These are phyloP conservation scores for Carex myosuroides DNA, from an alignment of 176 grass and related monocot species.

Conservation along the genomic window DNA sequence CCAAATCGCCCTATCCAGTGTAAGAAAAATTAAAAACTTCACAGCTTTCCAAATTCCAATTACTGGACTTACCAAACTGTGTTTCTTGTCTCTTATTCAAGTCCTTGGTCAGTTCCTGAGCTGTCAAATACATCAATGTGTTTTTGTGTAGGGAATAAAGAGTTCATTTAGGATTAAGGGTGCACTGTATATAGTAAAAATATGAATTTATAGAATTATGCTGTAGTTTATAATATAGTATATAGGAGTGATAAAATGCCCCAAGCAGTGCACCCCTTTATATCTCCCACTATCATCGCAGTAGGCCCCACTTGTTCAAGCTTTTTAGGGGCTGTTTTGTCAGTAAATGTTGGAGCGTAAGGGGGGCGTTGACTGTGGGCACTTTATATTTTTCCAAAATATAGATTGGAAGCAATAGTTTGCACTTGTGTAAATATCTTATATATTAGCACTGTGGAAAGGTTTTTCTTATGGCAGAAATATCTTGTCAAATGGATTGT, in stretches of 20 bases:
- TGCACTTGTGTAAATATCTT: background rate
- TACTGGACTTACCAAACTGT: background rate
- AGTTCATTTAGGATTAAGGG: background rate
- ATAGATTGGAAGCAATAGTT: background rate
- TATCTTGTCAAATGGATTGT: background rate
- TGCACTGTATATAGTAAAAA: background rate
- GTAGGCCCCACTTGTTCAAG: too few relatives aligned
- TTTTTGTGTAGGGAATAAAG: background rate
- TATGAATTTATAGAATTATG: background rate
- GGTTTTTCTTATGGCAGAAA: background rate
- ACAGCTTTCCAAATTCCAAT: background rate
- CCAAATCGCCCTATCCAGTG: background rate
- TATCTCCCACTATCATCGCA: too few relatives aligned
- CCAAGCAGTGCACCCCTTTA: too few relatives aligned
- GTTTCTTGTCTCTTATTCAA: background rate
- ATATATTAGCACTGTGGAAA: background rate
- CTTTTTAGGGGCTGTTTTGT: too few relatives aligned
- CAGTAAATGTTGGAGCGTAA: too few relatives aligned
- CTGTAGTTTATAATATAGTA: background rate
- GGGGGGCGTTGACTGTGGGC: too few relatives aligned
- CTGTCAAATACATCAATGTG: background rate
- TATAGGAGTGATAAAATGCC: background rate
- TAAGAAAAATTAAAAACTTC: background rate
- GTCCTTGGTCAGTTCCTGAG: background rate
- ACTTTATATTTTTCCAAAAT: background rate